A percentile compares a stretch with the other conserved stretches of the same genome.
These are phyloP conservation scores for Neurospora crassa DNA, from an alignment of 2,329 filamentous ascomycete species.

Conservation along the genomic window DNA sequence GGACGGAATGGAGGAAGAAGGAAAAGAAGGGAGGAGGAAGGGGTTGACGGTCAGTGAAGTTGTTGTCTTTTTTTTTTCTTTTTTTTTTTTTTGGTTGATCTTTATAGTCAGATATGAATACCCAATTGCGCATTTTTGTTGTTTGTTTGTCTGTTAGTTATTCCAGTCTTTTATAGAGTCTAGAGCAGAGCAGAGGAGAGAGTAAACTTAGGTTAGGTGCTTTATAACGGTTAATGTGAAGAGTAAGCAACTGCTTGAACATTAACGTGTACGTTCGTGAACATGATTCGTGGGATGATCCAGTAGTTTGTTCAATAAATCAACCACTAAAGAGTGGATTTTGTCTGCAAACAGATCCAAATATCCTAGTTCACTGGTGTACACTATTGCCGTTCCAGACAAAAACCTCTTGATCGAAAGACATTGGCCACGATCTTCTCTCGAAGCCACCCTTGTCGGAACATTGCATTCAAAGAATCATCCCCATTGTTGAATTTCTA, in stretches of 20 bases:
- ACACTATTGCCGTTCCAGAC: no score
- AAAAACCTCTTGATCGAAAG: no score
- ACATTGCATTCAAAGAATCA: no score
- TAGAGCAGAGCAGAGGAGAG: neutral
- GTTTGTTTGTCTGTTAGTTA: neutral
- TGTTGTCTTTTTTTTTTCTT: neutral
- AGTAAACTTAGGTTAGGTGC: neutral
- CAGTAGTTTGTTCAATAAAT: no score
- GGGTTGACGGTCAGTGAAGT: neutral
- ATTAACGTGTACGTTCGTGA: neutral
- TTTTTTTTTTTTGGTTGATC: neutral
- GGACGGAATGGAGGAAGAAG: neutral
- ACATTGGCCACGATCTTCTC: no score
- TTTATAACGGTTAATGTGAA: neutral
- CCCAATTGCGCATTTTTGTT: neutral
- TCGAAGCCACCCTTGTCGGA: no score
- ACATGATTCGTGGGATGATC: no score
- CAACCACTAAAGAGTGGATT: no score
- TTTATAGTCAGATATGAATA: constrained; percentile 1
- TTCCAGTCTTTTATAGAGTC: neutral
- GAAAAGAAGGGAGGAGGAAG: neutral
- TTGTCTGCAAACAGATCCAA: no score
- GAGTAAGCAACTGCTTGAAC: neutral
- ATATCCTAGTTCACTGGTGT: no score
- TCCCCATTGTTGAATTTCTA: no score